Conservation (phyloP, 345 rosid genomes). For the Mercurialis annua region DNA sequence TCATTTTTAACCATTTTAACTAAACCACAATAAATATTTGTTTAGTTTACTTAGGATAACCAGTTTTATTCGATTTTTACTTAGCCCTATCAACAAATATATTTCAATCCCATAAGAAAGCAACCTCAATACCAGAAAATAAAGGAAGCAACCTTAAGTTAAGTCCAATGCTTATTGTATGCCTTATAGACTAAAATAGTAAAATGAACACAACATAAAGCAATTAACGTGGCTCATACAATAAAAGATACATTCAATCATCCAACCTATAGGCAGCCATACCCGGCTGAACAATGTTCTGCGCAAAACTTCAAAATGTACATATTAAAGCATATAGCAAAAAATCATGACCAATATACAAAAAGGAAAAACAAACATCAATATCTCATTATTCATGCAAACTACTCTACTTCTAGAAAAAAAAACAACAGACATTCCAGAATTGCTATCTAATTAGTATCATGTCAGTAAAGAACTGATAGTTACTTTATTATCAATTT, state of each 20-base stretch:
- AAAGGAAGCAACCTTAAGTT: neutral
- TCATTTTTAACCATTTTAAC: too few relatives aligned
- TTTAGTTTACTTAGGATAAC: too few relatives aligned
- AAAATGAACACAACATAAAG: neutral
- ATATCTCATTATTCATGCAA: neutral
- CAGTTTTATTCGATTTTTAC: too few relatives aligned
- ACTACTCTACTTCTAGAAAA: neutral
- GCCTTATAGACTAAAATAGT: neutral
- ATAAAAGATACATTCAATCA: neutral
- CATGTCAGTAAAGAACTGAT: neutral
- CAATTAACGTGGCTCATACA: neutral
- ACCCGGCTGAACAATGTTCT: neutral
- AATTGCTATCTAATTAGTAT: neutral
- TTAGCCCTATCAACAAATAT: neutral
- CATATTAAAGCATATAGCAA: neutral
- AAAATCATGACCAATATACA: neutral
- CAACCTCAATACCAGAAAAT: too few relatives aligned
- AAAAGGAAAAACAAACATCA: neutral
- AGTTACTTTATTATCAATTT: neutral
- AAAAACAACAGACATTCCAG: neutral
- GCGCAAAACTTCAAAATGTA: neutral
- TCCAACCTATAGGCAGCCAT: neutral
- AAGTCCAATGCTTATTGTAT: neutral
- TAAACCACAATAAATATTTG: too few relatives aligned
- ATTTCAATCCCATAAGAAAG: neutral